These are phyloP conservation scores for Penicillium roqueforti DNA, from an alignment of 495 filamentous ascomycete genomes.

Conservation along the genomic window DNA sequence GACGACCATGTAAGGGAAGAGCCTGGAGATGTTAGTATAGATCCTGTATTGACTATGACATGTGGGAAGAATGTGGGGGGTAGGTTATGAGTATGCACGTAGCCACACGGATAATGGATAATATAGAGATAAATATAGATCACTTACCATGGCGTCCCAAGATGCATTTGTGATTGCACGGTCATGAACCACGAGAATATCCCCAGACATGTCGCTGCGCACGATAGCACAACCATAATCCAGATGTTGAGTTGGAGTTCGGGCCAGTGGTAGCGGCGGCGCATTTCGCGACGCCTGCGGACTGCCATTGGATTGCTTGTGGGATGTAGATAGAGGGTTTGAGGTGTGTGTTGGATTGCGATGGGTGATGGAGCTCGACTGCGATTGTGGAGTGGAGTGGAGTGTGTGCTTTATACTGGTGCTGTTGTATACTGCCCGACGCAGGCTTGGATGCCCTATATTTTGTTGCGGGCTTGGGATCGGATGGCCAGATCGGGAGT, in stretches of 20 bases:
- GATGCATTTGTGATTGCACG: constrained; percentile 65
- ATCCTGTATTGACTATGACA: not conserved
- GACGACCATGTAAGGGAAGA: constrained; percentile 89
- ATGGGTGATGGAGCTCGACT: not conserved
- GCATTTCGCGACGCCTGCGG: constrained; percentile 22
- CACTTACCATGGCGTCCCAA: constrained; percentile 78
- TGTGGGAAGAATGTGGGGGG: not conserved
- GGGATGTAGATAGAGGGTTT: not conserved
- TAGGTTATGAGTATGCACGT: not conserved
- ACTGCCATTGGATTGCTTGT: constrained; percentile 19
- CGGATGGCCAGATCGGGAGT: not conserved
- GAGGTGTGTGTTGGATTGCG: not conserved
- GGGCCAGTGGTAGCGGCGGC: constrained; percentile 87
- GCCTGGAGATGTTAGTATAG: constrained; percentile 51
- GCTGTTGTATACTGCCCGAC: constrained; percentile 3
- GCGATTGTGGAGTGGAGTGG: not conserved
- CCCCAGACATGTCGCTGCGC: constrained; percentile 74
- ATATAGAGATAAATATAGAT: not conserved
- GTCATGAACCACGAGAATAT: constrained; percentile 81
- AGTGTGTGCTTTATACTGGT: constrained; percentile 4
- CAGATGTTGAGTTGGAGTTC: constrained; percentile 88
- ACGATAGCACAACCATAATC: constrained; percentile 81
- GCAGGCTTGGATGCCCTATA: constrained; percentile 1
- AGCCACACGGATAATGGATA: not conserved
- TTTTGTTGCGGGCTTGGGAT: not conserved